Evolutionary conservation across 306 rosid genomes (phyloP), one percentile per base, ranked within the genome.

Genomic region (Vachellia pachyceras): DNA sequence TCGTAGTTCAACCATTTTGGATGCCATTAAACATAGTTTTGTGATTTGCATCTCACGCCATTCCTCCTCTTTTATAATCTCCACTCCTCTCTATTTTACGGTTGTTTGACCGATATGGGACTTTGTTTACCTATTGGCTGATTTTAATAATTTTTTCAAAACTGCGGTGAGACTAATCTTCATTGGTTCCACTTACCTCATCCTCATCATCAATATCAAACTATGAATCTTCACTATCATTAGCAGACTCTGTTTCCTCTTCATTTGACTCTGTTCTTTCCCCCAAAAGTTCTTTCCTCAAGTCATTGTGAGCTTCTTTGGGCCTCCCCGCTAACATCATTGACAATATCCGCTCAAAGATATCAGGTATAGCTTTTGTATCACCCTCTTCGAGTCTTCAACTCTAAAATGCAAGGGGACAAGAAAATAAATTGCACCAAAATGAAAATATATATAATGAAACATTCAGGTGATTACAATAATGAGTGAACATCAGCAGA

Each of bases 301-400:
- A 79, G 60, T 84, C 87, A 35, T 82, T 22, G 68, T 90, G 90
- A 50, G 42, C 87, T 58, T 89, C 91, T 23, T 84, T 93, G 37
- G 89, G 83, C 79, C 89, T 83, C 69, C 87, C 91, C 0, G 88
- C 65, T 42, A 94, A 85, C 80, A 81, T 85, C 77, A 91, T 89
- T 82, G 88, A 84, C 86, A 94, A 74, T 77, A 94, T 87, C 39
- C 91, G 93, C 83, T 91, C 95, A 79, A 94, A 94, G 41, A 94
- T 73, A 0, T 86, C 79, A 55, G 95, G 97, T 39, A 91, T 72
- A 13, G 97, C 92, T 29, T 86, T 93, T 0, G 17, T 69, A 63
- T 90, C 93, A 5, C 97, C 97, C 45, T 86, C 85, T 12, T 67
- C 80, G 76, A 85, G 91, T 71, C 85, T 85, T 91, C 73, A 94